Base-by-base conservation (phyloP, 1,284 basidiomycete species). In the Irpex sp. region DNA sequence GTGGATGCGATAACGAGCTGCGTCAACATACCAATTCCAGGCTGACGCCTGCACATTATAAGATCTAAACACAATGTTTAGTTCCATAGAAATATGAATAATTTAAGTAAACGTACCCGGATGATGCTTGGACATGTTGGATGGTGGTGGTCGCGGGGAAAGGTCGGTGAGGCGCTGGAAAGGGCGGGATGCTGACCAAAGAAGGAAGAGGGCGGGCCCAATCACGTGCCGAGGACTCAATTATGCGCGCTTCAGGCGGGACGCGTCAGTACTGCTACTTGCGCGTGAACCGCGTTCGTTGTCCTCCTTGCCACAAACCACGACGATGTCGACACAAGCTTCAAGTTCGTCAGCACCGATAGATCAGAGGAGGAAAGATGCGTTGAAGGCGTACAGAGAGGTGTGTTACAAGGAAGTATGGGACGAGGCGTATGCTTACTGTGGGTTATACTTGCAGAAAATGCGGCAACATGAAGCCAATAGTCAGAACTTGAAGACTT, bases 1-100 rank as follows among this genome's bases (percentile, higher is more conserved):
- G 19, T 28, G n/a, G 54, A 23, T 5, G 1, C 14, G 7, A 45
- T 42, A 16, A 21, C 18, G 19, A 12, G 39, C 16, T 45, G 39
- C 53, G 36, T 54, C 39, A 2, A 80, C 90, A 68, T 67, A 92
- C 93, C 93, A 63, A 98, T 96, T 66, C 96, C 96, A 66, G 96
- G 91, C 74, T 97, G 94, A 64, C 96, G 89, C 72, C 96, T 85
- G 77, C 96, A 98, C 90, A 98, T 96, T 67, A 98, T 94, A 48
- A 98, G 77, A 87, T 98, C 96, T 90, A 67, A 67, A 0, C 33
- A 66, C 14, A 21, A 55, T 10, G 55, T 9, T 36, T 10, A 49
- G 5, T 65, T 48, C 60, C 51, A 51, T 54, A 49, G 12, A 47
- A 7, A 36, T 12, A 47, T 54, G 36, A 28, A 21, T 58, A 28